Evolutionary conservation across 306 rosid genomes (phyloP), one percentile per base, ranked within the genome.

Genomic region (Datisca glomerata): DNA sequence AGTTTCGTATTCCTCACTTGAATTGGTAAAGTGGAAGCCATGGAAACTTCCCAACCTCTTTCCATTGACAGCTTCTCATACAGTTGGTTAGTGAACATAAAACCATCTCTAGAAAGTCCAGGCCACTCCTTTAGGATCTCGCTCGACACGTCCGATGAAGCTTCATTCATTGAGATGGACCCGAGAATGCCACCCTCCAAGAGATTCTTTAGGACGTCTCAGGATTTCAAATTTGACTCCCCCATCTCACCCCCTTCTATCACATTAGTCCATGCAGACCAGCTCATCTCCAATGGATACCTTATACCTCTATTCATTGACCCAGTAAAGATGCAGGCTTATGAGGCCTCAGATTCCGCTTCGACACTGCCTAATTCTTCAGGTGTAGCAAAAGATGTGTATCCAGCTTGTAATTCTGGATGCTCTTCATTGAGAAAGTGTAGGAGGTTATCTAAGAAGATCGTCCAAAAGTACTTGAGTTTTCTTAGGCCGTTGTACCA

Each of bases 151-250:
- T 80, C 77, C 16, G 96, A 84, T 57, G 92, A 78, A 63, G 69
- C 75, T 27, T 78, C 89, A 51, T 91, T 78, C 94, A 91, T 91
- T 57, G 98, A 91, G 68, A 89, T 89, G 97, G 95, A 89, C 52
- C 97, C 97, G 33, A 77, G 71, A 63, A 74, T 69, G 89, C 69
- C 97, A 55, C 89, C 97, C 20, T 89, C 95, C 14, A 71, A 77
- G 66, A 80, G 97, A 58, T 80, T 89, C 80, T 79, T 79, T 21
- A 65, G 58, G n/a, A 64, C 80, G 3, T 81, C 41, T 18, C 29
- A 71, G 24, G 94, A 89, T 50, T 80, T 84, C 74, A 91, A 75
- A 23, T 91, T 91, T 36, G 96, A 91, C 21, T 78, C 75, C 62
- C 96, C 86, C n/a, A 50, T 48, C 18, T 84, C 85, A 18, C 79